A percentile compares a stretch with the other conserved stretches of the same genome.
These are phyloP conservation scores for Podospora bellae-mahoneyi DNA, from an alignment of 495 filamentous ascomycete genomes.

Conservation along the genomic window DNA sequence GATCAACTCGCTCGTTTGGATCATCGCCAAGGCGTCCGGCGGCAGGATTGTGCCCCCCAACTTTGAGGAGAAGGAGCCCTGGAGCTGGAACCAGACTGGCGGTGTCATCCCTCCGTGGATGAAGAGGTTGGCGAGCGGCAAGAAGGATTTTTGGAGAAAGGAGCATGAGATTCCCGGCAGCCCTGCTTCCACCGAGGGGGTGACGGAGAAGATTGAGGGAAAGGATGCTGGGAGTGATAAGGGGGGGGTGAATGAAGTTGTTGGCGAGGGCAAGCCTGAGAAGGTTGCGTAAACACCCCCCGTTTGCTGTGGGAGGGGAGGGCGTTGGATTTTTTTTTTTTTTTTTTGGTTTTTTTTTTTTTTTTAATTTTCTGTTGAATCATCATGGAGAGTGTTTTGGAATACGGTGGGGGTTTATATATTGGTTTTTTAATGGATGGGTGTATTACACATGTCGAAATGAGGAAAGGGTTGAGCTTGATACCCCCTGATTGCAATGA, in stretches of 20 bases:
- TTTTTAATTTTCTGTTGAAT: not conserved
- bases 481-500: not conserved
- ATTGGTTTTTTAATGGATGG: not conserved
- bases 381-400: not conserved
- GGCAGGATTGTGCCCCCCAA: slow-evolving; percentile 70
- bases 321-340: not conserved
- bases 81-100: slow-evolving; percentile 65
- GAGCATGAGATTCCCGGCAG: not conserved
- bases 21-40: slow-evolving; percentile 58
- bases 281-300: slow-evolving; percentile 14
- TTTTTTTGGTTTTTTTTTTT: not conserved
- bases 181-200: slow-evolving; percentile 21
- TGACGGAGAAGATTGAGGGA: slow-evolving; percentile 16
- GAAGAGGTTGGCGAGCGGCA: slow-evolving; percentile 54
- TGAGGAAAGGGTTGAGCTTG: not conserved
- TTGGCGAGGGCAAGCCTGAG: not conserved
- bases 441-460: not conserved
- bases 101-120: slow-evolving; percentile 71
- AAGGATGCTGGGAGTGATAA: slow-evolving; percentile 15
- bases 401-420: not conserved
- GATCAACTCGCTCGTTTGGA: slow-evolving; percentile 62
- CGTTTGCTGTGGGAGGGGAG: not conserved
- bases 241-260: slow-evolving; percentile 6
- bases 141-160: slow-evolving; percentile 43
- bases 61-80: slow-evolving; percentile 68